phyloP scores from a whole-genome alignment of 805 yeast species.

The Maudiozyma saulgeensis region DNA sequence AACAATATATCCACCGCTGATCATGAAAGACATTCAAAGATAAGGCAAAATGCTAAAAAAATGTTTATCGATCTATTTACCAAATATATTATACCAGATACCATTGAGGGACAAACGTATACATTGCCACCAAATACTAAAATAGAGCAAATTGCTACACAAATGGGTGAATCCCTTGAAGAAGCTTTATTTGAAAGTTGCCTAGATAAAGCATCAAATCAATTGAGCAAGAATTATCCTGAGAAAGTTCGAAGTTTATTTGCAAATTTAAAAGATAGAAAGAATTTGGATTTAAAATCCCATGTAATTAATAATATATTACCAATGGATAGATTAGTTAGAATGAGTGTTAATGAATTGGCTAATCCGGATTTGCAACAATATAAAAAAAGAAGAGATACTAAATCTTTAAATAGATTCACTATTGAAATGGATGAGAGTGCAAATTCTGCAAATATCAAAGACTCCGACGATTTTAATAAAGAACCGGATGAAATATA shows the following conservation, averaged over 20 bases:
- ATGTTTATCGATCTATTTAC: conserved; percentile 41
- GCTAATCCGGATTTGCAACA: conserved; percentile 64
- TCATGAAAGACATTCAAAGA: conserved; percentile 23
- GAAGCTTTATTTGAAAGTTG: conserved; percentile 35
- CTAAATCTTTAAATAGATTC: conserved; percentile 57
- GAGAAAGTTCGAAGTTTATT: conserved; percentile 59
- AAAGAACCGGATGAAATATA: conserved; percentile 21
- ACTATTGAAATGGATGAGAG: conserved; percentile 52
- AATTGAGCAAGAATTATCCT: conserved; percentile 36
- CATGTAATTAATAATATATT: conserved; percentile 48
- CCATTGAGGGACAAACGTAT: conserved; percentile 8
- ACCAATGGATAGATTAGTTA: conserved; percentile 49
- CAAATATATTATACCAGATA: conserved; percentile 29
- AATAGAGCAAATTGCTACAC: conserved; percentile 29
- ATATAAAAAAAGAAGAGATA: conserved; percentile 61
- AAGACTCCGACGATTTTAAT: conserved; percentile 73
- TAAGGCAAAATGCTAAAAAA: conserved; percentile 40
- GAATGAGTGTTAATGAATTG: conserved; percentile 63
- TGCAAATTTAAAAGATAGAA: conserved; percentile 48
- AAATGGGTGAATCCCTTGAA: conserved; percentile 47
- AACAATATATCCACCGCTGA: neutral
- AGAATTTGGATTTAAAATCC: conserved; percentile 46
- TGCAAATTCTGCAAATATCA: conserved; percentile 69
- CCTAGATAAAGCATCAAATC: conserved; percentile 22
- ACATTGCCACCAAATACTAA: conserved; percentile 25